Conservation (phyloP, 768 basidiomycete genomes). For the Trametes elegans region DNA sequence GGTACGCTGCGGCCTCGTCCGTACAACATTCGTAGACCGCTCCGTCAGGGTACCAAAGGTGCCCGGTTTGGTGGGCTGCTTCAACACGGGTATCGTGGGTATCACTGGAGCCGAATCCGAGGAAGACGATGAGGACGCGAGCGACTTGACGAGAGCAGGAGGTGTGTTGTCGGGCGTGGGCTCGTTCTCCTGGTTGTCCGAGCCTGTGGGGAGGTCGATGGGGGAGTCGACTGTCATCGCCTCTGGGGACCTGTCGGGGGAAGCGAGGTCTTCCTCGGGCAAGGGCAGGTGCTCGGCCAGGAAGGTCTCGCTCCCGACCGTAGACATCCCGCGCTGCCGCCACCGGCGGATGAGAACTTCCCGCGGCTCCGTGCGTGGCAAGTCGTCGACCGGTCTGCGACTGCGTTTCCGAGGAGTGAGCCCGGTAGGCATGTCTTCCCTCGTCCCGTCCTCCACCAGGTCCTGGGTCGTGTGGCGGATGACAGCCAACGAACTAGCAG, state of each 20-base stretch:
- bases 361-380: conserved; percentile 67
- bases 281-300: conserved; percentile 37
- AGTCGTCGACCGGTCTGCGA: conserved; percentile 68
- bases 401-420: conserved; percentile 73
- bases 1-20: conserved; percentile 16
- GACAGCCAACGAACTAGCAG: conserved; percentile 43
- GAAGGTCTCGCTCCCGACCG: conserved; percentile 36
- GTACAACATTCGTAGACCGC: conserved; percentile 33
- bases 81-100: conserved; percentile 18
- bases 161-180: conserved; percentile 26
- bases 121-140: conserved; percentile 42
- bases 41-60: conserved; percentile 33
- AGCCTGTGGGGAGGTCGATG: not conserved
- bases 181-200: conserved; percentile 23
- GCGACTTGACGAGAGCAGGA: conserved; percentile 25
- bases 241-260: conserved; percentile 15
- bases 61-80: conserved; percentile 23
- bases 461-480: conserved; percentile 50
- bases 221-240: conserved; percentile 12
- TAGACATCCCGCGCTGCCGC: conserved; percentile 36
- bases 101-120: conserved; percentile 5
- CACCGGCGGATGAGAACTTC: conserved; percentile 56
- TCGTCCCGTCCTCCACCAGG: conserved; percentile 56
- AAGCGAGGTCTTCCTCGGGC: conserved; percentile 29
- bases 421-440: conserved; percentile 67